Evolutionary conservation across 768 basidiomycete species (phyloP).

Genomic region (Psilocybe tampanensis): DNA sequence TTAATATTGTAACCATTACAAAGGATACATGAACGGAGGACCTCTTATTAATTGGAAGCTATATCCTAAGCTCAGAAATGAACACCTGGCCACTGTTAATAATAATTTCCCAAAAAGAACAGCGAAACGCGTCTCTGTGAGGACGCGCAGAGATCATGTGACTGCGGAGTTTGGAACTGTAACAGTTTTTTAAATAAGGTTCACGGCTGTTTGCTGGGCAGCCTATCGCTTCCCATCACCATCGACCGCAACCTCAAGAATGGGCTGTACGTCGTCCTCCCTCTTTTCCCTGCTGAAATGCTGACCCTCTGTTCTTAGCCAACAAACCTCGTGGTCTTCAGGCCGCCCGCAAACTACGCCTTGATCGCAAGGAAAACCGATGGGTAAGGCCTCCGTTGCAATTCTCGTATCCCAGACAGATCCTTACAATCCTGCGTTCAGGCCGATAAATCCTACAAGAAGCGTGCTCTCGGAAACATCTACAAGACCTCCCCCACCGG

Average conservation of each 20-base stretch:
- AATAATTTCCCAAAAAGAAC: background rate
- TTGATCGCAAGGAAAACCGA: constrained; percentile 90
- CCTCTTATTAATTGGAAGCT: no score
- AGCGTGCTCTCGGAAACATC: constrained; percentile 97
- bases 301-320: constrained; percentile 48
- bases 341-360: constrained; percentile 98
- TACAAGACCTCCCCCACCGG: constrained; percentile 99
- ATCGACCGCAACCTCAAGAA: constrained; percentile 65
- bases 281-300: constrained; percentile 12
- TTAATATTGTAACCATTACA: no score
- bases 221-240: constrained; percentile 32
- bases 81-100: no score
- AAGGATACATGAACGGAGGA: no score
- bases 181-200: constrained; percentile 52
- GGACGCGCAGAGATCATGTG: constrained; percentile 15
- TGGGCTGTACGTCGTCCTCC: constrained; percentile 74
- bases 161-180: constrained; percentile 31
- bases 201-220: constrained; percentile 35
- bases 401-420: background rate
- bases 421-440: constrained; percentile 31
- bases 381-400: constrained; percentile 63
- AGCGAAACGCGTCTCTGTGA: background rate
- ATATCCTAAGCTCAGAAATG: no score
- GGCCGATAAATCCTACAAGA: constrained; percentile 99
- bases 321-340: constrained; percentile 99